Percentiles rank a stretch among this genome's conserved stretches.
These are phyloP conservation scores for Eragrostis tef DNA, from an alignment of 202 grass and related monocot genomes.

Conservation along the genomic window DNA sequence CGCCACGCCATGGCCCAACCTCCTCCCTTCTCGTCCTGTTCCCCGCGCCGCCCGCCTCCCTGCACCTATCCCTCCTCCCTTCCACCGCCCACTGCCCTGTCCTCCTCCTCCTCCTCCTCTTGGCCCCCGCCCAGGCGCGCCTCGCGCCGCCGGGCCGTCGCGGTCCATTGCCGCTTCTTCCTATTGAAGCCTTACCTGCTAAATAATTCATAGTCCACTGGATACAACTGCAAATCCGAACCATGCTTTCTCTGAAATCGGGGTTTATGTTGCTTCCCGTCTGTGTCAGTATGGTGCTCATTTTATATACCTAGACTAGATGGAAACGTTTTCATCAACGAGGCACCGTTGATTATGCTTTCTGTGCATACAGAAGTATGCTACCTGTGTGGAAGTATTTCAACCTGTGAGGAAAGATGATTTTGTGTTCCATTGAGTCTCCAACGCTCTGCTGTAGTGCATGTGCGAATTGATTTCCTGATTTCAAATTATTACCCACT, in stretches of 20 bases:
- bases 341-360: neutral
- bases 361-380: neutral
- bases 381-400: no score
- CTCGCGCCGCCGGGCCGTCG: conserved; percentile 28
- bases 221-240: conserved; percentile 3
- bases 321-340: neutral
- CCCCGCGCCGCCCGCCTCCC: conserved; percentile 17
- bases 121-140: neutral
- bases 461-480: no score
- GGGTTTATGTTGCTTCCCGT: neutral
- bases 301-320: neutral
- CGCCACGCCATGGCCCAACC: conserved; percentile 46
- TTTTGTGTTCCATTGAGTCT: neutral
- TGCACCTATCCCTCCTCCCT: neutral
- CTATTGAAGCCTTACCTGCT: neutral
- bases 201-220: neutral
- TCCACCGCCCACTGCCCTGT: neutral
- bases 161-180: neutral
- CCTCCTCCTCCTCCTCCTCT: conserved; percentile 24
- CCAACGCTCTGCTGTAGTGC: no score
- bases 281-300: neutral
- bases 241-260: neutral
- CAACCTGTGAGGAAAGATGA: neutral
- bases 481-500: neutral
- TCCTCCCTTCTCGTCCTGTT: neutral